Conservation (phyloP, 2,329 filamentous ascomycete species). For the Cryphonectria japonica region DNA sequence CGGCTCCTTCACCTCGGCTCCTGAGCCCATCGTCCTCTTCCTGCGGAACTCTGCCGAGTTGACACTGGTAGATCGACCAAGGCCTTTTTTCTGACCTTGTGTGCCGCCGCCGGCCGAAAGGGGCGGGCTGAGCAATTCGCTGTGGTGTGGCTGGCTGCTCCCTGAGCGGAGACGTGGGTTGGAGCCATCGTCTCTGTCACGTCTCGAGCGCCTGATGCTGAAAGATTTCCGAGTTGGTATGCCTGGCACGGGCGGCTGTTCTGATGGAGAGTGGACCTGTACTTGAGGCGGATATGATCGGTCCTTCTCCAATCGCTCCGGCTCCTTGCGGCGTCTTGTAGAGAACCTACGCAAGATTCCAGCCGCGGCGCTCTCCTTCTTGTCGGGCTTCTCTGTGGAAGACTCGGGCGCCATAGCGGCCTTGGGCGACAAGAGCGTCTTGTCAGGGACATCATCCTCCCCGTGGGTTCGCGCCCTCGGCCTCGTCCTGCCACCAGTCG, state of each 20-base stretch:
- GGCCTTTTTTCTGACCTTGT: constrained; percentile 66
- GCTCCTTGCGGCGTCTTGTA: constrained; percentile 73
- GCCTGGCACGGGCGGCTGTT: constrained; percentile 56
- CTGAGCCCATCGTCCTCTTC: constrained; percentile 51
- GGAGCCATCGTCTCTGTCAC: constrained; percentile 55
- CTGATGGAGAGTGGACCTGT: constrained; percentile 77
- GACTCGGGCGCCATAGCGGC: constrained; percentile 24
- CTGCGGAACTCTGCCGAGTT: constrained; percentile 83
- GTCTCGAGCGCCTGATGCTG: constrained; percentile 69
- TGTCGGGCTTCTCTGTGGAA: constrained; percentile 54
- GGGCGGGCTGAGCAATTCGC: constrained; percentile 78
- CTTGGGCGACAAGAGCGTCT: constrained; percentile 28
- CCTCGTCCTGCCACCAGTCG: constrained; percentile 79
- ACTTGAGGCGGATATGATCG: constrained; percentile 73
- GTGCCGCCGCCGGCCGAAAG: constrained; percentile 59
- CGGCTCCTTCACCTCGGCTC: constrained; percentile 58
- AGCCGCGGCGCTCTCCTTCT: constrained; percentile 74
- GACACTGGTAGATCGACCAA: constrained; percentile 88
- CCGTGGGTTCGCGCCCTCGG: constrained; percentile 91
- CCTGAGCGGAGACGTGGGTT: constrained; percentile 55
- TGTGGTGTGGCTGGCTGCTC: constrained; percentile 72
- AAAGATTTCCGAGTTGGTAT: constrained; percentile 76
- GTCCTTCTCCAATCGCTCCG: constrained; percentile 63
- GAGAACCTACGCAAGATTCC: constrained; percentile 88
- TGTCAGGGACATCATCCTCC: constrained; percentile 84